These are phyloP conservation scores for Eutrema yunnanense DNA, from an alignment of 345 rosid species.

Conservation along the genomic window DNA sequence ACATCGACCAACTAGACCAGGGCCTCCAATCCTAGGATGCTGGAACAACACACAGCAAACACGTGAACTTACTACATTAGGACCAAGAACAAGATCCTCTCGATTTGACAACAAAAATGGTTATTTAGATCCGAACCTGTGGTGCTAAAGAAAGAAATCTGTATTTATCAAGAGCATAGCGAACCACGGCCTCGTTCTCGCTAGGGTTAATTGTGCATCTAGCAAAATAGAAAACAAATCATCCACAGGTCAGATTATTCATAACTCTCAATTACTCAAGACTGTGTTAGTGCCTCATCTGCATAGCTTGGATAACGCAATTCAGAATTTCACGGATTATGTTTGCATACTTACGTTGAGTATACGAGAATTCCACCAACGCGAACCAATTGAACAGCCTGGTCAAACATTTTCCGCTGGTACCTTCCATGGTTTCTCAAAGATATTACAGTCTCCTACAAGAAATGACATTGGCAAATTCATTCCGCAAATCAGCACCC, in stretches of 20 bases:
- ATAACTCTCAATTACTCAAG: neutral
- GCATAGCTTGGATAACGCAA: neutral
- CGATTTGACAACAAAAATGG: neutral
- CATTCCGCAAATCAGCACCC: neutral
- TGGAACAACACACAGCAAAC: slow-evolving; percentile 20
- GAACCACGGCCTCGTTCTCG: slow-evolving; percentile 89
- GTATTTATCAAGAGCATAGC: slow-evolving; percentile 86
- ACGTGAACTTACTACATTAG: neutral
- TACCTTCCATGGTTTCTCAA: slow-evolving; percentile 79
- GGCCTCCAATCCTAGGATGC: slow-evolving; percentile 91
- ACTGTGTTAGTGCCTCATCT: neutral
- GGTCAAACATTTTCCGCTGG: slow-evolving; percentile 91
- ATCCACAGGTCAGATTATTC: neutral
- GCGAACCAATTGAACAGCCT: slow-evolving; percentile 93
- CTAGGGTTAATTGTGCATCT: slow-evolving; percentile 97
- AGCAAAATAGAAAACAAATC: slow-evolving; percentile 22
- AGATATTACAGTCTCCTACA: slow-evolving; percentile 74
- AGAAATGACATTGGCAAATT: slow-evolving; percentile 1
- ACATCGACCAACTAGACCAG: slow-evolving; percentile 74
- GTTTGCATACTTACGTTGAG: slow-evolving; percentile 69
- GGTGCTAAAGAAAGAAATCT: slow-evolving; percentile 74
- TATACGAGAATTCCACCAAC: slow-evolving; percentile 91
- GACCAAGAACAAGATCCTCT: slow-evolving; percentile 1
- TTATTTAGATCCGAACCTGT: slow-evolving; percentile 47
- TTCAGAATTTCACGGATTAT: neutral